Base-by-base conservation (phyloP, 2,329 filamentous ascomycete species). In the Aspergillus nomiae region DNA sequence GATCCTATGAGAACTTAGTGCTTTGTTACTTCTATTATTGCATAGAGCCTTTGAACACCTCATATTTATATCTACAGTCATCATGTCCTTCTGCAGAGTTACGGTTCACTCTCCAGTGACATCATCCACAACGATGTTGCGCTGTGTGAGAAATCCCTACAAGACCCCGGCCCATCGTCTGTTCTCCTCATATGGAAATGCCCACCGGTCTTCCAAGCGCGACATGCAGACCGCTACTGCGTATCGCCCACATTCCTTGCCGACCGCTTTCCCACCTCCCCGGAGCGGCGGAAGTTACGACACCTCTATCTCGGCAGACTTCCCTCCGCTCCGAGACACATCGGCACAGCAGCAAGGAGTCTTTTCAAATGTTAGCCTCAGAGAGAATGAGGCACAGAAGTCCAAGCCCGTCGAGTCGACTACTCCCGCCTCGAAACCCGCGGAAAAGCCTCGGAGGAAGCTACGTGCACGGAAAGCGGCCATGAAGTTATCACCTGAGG, bases 401-500 rank as follows among this genome's bases (percentile, higher is more conserved):
- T 80, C 87, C 38, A 88, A 87, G 71, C 80, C 86, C 12, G 75
- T 73, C 21, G 68, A 80, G 21, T 69, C 79, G 30, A 65, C 77
- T 56, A 64, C 71, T 54, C 56, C 75, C 36, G 63, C 80, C 38
- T 62, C 79, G 4, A 80, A 83, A 58, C 71, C 79, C 50, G 67
- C 81, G 14, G 74, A 83, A 21, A 84, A 87, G 70, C 85, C 88
- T 21, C 86, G 86, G 70, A 85, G 85, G 68, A 93, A 90, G 75
- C 84, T 96, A 36, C 86, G 90, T 43, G 86, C 94, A 14, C 89
- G 94, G 62, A 98, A 98, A 82, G 94, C 95, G 0, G 92, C 94
- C 2, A 94, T 99, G 83, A 92, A 87, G 69, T 85, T 99, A 28
- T 94, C 94, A 0, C 86, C 91, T 0, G 82, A 88, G 1, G 95